Evolutionary conservation across 2,329 filamentous ascomycete genomes (phyloP).

Genomic region (Fusarium armeniacum): DNA sequence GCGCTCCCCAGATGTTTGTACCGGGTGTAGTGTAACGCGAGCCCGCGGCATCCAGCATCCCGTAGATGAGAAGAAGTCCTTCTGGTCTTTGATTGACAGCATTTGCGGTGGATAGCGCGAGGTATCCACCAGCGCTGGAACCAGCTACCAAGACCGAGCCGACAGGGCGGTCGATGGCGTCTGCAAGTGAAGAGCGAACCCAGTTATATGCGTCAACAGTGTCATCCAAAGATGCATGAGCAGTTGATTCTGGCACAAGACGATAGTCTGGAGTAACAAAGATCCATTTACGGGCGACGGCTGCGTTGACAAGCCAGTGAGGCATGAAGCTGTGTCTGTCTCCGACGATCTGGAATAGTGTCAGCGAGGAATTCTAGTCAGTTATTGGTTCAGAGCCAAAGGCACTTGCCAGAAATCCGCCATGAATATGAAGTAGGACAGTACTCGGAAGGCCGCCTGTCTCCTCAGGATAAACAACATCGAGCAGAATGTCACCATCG

Average conservation of each 20-base stretch:
- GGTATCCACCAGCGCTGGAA: constrained; percentile 43
- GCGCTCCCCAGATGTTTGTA: constrained; percentile 22
- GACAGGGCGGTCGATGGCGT: constrained; percentile 18
- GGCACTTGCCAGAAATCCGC: constrained; percentile 28
- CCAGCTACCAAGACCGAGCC: constrained; percentile 36
- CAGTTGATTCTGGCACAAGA: constrained; percentile 41
- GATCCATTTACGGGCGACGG: constrained; percentile 41
- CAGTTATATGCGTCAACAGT: constrained; percentile 42
- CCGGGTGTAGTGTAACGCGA: constrained; percentile 38
- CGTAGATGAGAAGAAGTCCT: constrained; percentile 36
- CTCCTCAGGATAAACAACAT: constrained; percentile 38
- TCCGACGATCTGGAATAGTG: constrained; percentile 32
- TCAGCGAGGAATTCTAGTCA: neutral
- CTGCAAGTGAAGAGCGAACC: constrained; percentile 28
- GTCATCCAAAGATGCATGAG: constrained; percentile 38
- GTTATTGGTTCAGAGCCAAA: rapidly evolving
- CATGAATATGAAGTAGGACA: constrained; percentile 44
- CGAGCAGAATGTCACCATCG: constrained; percentile 33
- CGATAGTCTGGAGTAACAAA: constrained; percentile 47
- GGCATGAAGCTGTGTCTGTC: constrained; percentile 44
- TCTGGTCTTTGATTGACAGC: constrained; percentile 16
- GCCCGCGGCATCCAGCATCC: constrained; percentile 35
- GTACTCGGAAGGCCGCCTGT: constrained; percentile 12
- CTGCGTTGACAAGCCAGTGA: constrained; percentile 41
- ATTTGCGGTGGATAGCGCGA: constrained; percentile 34